Evolutionary conservation across 1,284 basidiomycete species (phyloP).

Genomic region (Sporisorium graminicola): DNA sequence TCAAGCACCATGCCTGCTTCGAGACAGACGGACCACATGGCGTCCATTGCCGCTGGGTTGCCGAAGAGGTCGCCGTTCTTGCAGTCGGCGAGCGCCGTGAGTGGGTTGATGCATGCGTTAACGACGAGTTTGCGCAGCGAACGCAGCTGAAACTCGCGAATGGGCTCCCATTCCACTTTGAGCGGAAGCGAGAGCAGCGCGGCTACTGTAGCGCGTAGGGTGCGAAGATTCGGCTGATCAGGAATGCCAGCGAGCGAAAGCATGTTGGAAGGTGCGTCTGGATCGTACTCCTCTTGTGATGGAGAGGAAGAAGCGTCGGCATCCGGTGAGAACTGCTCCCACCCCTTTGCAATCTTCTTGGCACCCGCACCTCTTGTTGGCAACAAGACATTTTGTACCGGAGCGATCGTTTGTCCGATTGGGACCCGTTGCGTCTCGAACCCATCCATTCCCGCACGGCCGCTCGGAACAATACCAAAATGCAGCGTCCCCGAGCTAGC

Average conservation of each 20-base stretch:
- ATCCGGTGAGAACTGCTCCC: slow-evolving; percentile 42
- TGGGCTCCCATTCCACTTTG: slow-evolving; percentile 76
- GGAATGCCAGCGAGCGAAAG: slow-evolving; percentile 57
- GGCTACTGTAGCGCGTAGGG: slow-evolving; percentile 56
- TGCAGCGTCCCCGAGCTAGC: slow-evolving; percentile 79
- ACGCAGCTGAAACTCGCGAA: slow-evolving; percentile 78
- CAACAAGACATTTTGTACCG: background rate
- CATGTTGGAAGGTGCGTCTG: slow-evolving; percentile 23
- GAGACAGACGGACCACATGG: slow-evolving; percentile 58
- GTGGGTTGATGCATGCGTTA: slow-evolving; percentile 87
- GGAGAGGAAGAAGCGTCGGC: slow-evolving; percentile 1
- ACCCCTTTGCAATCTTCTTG: slow-evolving; percentile 17
- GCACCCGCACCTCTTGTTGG: slow-evolving; percentile 6
- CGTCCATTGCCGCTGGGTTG: slow-evolving; percentile 55
- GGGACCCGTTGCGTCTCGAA: slow-evolving; percentile 32
- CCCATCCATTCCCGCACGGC: slow-evolving; percentile 18
- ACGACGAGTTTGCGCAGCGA: slow-evolving; percentile 87
- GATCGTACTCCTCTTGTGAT: slow-evolving; percentile 17
- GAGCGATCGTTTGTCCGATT: slow-evolving; percentile 30
- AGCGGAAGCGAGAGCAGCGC: slow-evolving; percentile 61
- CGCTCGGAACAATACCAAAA: slow-evolving; percentile 83
- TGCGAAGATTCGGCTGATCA: slow-evolving; percentile 39
- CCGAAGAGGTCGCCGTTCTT: slow-evolving; percentile 79
- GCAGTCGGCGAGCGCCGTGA: slow-evolving; percentile 85
- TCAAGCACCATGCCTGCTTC: slow-evolving; percentile 59